These are phyloP conservation scores for Podospora conica DNA, from an alignment of 495 filamentous ascomycete genomes.

Conservation along the genomic window DNA sequence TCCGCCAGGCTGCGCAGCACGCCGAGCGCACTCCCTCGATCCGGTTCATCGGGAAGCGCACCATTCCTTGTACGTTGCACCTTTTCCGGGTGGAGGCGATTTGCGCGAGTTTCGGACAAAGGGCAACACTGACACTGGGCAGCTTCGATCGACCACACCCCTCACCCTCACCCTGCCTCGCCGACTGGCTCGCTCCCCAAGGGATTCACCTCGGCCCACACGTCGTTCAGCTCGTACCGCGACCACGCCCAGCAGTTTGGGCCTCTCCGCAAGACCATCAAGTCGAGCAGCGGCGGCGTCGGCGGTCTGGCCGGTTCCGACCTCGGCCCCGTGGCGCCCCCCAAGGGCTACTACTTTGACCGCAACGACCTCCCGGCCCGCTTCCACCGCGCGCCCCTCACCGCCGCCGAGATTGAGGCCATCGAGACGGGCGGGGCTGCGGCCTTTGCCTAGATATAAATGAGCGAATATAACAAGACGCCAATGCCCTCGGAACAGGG, in stretches of 20 bases:
- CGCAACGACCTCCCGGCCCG: conserved; percentile 76
- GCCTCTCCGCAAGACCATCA: conserved; percentile 60
- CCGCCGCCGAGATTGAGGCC: conserved; percentile 83
- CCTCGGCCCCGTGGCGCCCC: conserved; percentile 64
- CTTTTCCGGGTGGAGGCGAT: neutral
- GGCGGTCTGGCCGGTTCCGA: conserved; percentile 59
- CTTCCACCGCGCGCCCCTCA: conserved; percentile 70
- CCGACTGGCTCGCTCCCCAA: conserved; percentile 47
- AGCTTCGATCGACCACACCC: conserved; percentile 79
- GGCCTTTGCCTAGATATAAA: conserved; percentile 29
- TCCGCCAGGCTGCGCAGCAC: conserved; percentile 58
- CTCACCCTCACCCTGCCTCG: conserved; percentile 57
- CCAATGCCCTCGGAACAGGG: neutral
- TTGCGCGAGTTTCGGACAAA: neutral
- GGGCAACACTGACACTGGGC: neutral
- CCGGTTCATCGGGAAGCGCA: conserved; percentile 84
- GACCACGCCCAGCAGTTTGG: conserved; percentile 91
- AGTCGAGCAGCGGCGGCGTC: conserved; percentile 47
- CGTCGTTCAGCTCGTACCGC: conserved; percentile 85
- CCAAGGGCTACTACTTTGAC: conserved; percentile 77
- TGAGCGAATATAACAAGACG: neutral
- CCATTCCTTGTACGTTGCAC: conserved; percentile 61
- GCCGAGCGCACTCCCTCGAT: conserved; percentile 74
- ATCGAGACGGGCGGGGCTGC: conserved; percentile 84
- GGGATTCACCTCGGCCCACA: conserved; percentile 65